Base-by-base conservation (phyloP, 768 basidiomycete genomes). In the Sarcomyxa edulis region DNA sequence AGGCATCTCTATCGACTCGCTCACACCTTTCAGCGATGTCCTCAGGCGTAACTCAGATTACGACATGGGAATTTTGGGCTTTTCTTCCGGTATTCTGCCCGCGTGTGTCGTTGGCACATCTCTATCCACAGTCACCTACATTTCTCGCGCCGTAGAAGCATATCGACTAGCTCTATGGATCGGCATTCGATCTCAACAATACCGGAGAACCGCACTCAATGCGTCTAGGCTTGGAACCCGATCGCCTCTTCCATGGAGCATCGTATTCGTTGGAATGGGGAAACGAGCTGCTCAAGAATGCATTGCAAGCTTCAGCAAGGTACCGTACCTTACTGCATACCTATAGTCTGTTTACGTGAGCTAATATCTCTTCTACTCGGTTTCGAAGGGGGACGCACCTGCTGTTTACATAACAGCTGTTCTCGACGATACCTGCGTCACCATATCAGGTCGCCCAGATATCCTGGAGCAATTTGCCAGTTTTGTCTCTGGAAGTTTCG, bases 361-460 rank as follows among this genome's bases (percentile, higher is more conserved):
- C 53, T 37, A 28, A 53, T 55, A 20, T 28, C 4, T 21, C 32
- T 39, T 33, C 20, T 6, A 20, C 42, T 49, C 42, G 23, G 37
- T 12, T 32, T 20, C 18, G 15, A 32, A 37, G 11, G 8, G 10
- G 38, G 44, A 35, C 39, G 39, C 44, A 27, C 31, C 42, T 32
- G 50, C 52, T 11, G 54, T 81, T 49, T 64, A 55, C 49, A 56
- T 81, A 31, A 78, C 78, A 1, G 72, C 76, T 7, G 58, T 76
- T 41, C 59, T 74, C 34, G 68, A 70, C 42, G 60, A 66, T 37
- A 55, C 47, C 8, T 70, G 64, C 39, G 58, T 77, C 38, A 79
- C 79, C 8, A 57, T 81, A 34, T 82, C 80, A 2, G 81, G 79
- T 16, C 67, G 60, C 34, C 79, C 79, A 2, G 69, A 75, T 43